These are phyloP conservation scores for Plasmodium malariae DNA, from an alignment of 169 alveolate species.

Conservation along the genomic window DNA sequence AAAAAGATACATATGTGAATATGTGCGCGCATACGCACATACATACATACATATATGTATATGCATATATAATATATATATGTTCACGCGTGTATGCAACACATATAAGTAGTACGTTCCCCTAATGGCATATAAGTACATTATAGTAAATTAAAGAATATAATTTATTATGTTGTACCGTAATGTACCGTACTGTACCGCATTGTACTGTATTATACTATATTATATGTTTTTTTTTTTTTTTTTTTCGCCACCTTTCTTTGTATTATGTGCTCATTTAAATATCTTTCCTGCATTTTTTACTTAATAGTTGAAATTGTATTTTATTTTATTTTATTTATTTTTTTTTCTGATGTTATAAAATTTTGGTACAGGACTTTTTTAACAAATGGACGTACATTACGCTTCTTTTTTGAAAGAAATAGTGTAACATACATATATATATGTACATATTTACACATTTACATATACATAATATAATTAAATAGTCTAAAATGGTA, in stretches of 20 bases:
- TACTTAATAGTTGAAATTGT: not conserved
- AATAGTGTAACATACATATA: not conserved
- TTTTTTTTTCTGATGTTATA: not conserved
- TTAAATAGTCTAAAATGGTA: no score
- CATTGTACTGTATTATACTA: no score
- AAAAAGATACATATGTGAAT: not conserved
- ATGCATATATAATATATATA: no score
- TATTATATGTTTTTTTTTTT: no score
- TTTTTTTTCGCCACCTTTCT: not conserved
- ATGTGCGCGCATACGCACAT: not conserved
- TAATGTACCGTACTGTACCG: no score
- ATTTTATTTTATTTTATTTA: no score
- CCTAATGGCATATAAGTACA: not conserved
- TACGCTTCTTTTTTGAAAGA: no score
- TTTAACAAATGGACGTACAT: not conserved
- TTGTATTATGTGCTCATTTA: not conserved
- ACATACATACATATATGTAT: not conserved
- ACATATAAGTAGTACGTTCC: not conserved
- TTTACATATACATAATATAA: no score
- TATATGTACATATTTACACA: no score
- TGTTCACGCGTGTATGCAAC: not conserved
- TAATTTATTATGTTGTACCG: no score
- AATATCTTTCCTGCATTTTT: not conserved
- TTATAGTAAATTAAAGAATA: not conserved
- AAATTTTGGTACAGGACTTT: not conserved